phyloP scores from a whole-genome alignment of 805 yeast species.

The Saccharomycopsis sp. region DNA sequence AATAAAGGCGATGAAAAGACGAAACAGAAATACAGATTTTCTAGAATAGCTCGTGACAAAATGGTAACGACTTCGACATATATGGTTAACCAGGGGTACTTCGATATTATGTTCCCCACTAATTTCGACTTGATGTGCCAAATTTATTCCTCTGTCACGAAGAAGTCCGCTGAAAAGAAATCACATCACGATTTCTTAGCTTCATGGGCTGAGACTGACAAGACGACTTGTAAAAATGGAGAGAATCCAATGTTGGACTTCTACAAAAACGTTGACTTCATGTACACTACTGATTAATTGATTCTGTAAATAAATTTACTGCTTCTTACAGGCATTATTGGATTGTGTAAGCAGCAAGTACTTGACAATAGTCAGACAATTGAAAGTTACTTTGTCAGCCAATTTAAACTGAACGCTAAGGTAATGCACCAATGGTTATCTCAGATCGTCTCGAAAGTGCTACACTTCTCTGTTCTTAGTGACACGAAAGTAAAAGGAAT shows the following conservation, averaged over 20 bases:
- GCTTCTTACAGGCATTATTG: too few relatives aligned
- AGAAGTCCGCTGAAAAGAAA: constrained; percentile 46
- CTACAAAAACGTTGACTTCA: constrained; percentile 67
- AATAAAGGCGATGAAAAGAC: constrained; percentile 4
- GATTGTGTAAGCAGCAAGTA: too few relatives aligned
- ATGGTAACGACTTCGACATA: constrained; percentile 68
- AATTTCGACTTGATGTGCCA: constrained; percentile 59
- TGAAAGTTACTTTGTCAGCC: too few relatives aligned
- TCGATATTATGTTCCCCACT: constrained; percentile 83
- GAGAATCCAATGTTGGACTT: constrained; percentile 81
- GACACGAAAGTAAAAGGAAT: too few relatives aligned
- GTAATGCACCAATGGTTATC: too few relatives aligned
- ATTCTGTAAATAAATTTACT: not conserved
- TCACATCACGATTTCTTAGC: constrained; percentile 59
- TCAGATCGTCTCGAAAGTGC: too few relatives aligned
- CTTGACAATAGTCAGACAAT: too few relatives aligned
- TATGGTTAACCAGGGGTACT: constrained; percentile 80
- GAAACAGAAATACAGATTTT: constrained; percentile 12
- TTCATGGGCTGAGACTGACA: constrained; percentile 64
- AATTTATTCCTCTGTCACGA: constrained; percentile 56
- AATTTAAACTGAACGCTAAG: too few relatives aligned
- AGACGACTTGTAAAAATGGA: constrained; percentile 65
- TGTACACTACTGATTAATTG: constrained; percentile 29
- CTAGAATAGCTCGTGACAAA: constrained; percentile 33
- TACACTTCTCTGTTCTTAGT: too few relatives aligned